phyloP scores from a whole-genome alignment of 345 rosid genomes.

The Eucalyptus cloeziana region DNA sequence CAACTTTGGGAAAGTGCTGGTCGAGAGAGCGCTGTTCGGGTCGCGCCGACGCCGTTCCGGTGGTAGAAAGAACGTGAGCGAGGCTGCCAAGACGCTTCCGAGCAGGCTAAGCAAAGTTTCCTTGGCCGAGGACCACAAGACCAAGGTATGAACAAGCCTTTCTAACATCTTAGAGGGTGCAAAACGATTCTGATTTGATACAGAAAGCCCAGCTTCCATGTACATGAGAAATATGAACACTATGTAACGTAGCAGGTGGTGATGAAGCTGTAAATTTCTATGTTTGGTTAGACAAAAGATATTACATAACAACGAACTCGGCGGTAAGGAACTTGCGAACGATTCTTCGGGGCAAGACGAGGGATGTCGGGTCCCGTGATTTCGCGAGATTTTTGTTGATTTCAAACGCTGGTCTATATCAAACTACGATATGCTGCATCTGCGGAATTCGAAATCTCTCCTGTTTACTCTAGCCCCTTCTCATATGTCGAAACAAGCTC shows the following conservation, averaged over 20 bases:
- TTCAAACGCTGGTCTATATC: neutral
- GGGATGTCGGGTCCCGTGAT: neutral
- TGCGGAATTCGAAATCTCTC: neutral
- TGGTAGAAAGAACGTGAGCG: slow-evolving; percentile 6
- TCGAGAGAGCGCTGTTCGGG: slow-evolving; percentile 25
- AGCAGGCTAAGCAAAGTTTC: slow-evolving; percentile 49
- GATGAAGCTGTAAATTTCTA: neutral
- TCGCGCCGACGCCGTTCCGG: slow-evolving; percentile 3
- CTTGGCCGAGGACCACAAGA: slow-evolving; percentile 18
- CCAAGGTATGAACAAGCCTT: neutral
- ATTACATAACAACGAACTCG: neutral
- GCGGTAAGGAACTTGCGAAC: neutral
- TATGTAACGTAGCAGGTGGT: neutral
- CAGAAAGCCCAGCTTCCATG: neutral
- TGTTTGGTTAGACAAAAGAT: neutral
- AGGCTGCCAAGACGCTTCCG: slow-evolving; percentile 9
- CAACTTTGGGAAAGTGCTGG: slow-evolving; percentile 25
- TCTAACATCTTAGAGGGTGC: neutral
- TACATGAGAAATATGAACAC: neutral
- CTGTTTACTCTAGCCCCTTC: neutral
- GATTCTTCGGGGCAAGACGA: neutral
- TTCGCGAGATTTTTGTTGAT: neutral
- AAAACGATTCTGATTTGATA: neutral
- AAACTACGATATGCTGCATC: neutral
- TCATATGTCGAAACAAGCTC: neutral